Evolutionary conservation across 1,284 basidiomycete genomes (phyloP).

Genomic region (Apiotrichum sp.): DNA sequence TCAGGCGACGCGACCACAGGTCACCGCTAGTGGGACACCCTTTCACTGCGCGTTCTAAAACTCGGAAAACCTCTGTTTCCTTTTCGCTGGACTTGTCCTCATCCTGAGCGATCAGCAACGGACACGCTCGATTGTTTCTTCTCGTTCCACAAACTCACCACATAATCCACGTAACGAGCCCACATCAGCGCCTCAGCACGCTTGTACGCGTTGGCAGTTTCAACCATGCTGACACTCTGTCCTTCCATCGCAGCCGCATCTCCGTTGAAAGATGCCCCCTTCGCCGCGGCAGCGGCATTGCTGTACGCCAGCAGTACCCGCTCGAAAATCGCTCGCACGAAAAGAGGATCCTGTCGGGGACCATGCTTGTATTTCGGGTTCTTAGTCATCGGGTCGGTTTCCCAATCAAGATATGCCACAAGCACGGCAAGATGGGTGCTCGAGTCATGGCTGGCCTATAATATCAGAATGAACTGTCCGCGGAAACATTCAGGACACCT

Average conservation of each 20-base stretch:
- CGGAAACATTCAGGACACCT: conserved; percentile 8
- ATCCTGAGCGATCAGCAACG: conserved; percentile 45
- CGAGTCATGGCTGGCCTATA: conserved; percentile 15
- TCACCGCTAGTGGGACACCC: conserved; percentile 37
- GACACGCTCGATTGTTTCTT: neutral
- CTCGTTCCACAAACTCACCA: conserved; percentile 18
- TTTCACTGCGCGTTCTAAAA: conserved; percentile 19
- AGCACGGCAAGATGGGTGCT: conserved; percentile 22
- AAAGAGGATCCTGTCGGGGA: conserved; percentile 50
- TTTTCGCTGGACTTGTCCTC: conserved; percentile 42
- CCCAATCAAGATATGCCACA: conserved; percentile 38
- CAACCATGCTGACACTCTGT: conserved; percentile 12
- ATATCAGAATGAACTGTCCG: neutral
- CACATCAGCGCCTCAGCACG: conserved; percentile 38
- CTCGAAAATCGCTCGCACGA: conserved; percentile 64
- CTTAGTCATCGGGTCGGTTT: conserved; percentile 50
- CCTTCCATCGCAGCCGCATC: conserved; percentile 51
- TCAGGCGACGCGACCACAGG: conserved; percentile 34
- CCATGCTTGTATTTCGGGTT: conserved; percentile 45
- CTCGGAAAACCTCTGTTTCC: conserved; percentile 61
- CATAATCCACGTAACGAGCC: conserved; percentile 34
- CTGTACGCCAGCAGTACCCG: conserved; percentile 60
- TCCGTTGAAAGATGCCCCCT: conserved; percentile 51
- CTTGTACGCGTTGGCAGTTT: conserved; percentile 31
- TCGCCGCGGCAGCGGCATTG: conserved; percentile 51